phyloP scores from a whole-genome alignment of 345 rosid genomes.

The Euphorbia peplus region DNA sequence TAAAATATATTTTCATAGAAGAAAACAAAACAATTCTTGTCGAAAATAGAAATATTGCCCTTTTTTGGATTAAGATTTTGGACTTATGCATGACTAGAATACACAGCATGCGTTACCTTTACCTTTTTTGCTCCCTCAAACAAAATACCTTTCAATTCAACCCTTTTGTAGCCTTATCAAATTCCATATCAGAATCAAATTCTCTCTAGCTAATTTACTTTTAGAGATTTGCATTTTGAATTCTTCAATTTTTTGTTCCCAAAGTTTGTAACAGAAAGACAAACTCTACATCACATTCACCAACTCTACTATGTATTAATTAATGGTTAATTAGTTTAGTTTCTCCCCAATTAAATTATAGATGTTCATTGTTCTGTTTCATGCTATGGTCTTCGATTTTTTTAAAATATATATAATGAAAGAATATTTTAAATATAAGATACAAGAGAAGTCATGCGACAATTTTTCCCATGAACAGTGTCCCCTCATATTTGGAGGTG shows the following conservation, averaged over 20 bases:
- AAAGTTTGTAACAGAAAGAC: constrained; percentile 4
- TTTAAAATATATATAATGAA: no score
- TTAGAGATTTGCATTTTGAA: constrained; percentile 23
- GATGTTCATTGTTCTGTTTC: no score
- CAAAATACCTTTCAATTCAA: background rate
- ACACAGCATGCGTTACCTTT: constrained; percentile 24
- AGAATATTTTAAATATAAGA: no score
- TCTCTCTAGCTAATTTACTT: background rate
- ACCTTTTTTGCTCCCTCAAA: constrained; percentile 1
- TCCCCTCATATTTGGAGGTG: no score
- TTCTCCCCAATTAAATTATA: no score
- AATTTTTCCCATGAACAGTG: no score
- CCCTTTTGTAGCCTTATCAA: background rate
- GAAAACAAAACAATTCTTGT: no score
- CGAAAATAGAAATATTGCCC: no score
- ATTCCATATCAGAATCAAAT: background rate
- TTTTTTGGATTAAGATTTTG: constrained; percentile 4
- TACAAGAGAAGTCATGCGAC: no score
- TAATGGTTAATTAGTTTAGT: no score
- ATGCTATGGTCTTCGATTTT: no score
- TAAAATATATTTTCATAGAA: background rate
- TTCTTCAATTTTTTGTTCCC: constrained; percentile 14
- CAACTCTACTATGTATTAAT: no score
- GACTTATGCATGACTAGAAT: constrained; percentile 21
- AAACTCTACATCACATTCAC: constrained; percentile 2